A percentile compares a stretch with the other conserved stretches of the same genome.
Conservation (phyloP, 331 rosid genomes). For the Malus hybrid region DNA sequence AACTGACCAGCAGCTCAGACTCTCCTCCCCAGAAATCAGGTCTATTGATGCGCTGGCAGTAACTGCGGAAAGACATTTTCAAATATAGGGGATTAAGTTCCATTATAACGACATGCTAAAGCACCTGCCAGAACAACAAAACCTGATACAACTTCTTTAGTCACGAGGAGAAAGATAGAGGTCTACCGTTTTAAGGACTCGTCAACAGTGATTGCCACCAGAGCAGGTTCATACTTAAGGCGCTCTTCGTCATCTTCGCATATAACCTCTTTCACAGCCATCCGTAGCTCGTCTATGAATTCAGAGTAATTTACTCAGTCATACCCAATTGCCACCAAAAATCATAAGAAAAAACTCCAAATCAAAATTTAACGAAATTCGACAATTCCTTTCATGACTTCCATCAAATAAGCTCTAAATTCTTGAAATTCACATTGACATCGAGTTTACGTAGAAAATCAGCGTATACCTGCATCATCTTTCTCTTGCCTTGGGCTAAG, state of each 20-base stretch:
- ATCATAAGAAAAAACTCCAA: too few relatives aligned
- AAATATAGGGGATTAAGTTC: not conserved
- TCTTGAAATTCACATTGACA: not conserved
- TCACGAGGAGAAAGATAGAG: not conserved
- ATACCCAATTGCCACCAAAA: not conserved
- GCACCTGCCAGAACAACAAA: not conserved
- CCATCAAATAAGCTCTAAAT: not conserved
- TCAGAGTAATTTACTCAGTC: not conserved
- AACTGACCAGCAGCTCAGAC: constrained; percentile 84
- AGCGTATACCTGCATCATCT: constrained; percentile 66
- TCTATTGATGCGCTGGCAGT: constrained; percentile 71
- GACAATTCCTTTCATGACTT: not conserved
- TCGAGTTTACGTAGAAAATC: not conserved
- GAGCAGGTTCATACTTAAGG: constrained; percentile 62
- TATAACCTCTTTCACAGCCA: constrained; percentile 83
- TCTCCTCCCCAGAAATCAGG: constrained; percentile 99
- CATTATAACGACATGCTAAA: not conserved
- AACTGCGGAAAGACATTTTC: constrained; percentile 41
- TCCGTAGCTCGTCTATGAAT: constrained; percentile 67
- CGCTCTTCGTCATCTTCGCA: constrained; percentile 63
- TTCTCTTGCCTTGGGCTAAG: constrained; percentile 42
- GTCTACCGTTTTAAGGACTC: constrained; percentile 69
- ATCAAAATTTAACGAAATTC: not conserved
- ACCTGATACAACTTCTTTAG: constrained; percentile 5
- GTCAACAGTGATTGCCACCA: constrained; percentile 80